Base-by-base conservation (phyloP, 768 basidiomycete species). In the Boletus subcaerulescens region DNA sequence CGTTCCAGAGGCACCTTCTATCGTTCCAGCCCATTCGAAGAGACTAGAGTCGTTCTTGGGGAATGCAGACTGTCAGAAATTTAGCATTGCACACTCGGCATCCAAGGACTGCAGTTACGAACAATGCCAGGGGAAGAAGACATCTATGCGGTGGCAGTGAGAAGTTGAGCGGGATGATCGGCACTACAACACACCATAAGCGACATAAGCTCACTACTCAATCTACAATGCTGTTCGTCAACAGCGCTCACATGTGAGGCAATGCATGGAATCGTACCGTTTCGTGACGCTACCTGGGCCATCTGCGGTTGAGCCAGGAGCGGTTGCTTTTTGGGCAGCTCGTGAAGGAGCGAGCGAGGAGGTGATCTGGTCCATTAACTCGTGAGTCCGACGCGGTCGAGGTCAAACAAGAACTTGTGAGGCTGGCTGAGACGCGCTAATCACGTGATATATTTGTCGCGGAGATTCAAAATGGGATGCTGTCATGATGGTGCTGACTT, bases 21-120 rank as follows among this genome's bases (percentile, higher is more conserved):
- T 89, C 41, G 91, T 91, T 8, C 92, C 93, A 5, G 83, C 80
- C 93, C 93, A 95, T 65, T 93, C 91, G 58, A 92, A 92, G 14
- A 95, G 75, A 70, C 91, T 93, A 12, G 86, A 82, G 55, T 95
- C 92, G 56, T 82, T 84, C 66, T 87, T 92, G 1, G 93, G 93
- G 69, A 93, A 94, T 8, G 93, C 93, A 45, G 92, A 92, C 91
- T 93, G 61, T 7, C 9, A 22, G 54, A 15, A 26, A 20, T 15
- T 53, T n/a, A 55, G 42, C 36, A 32, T 46, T 29, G 20, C 24
- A 31, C 15, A 39, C 42, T 1, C 33, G 18, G 50, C 18, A 26
- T 24, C 4, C 10, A 38, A 33, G 13, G 29, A 31, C 32, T 15
- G 20, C 14, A 18, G 32, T 7, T 29, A 77, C 88, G 65, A 55